Evolutionary conservation across 805 yeast species (phyloP).

Genomic region (Barnettozyma botsteinii): DNA sequence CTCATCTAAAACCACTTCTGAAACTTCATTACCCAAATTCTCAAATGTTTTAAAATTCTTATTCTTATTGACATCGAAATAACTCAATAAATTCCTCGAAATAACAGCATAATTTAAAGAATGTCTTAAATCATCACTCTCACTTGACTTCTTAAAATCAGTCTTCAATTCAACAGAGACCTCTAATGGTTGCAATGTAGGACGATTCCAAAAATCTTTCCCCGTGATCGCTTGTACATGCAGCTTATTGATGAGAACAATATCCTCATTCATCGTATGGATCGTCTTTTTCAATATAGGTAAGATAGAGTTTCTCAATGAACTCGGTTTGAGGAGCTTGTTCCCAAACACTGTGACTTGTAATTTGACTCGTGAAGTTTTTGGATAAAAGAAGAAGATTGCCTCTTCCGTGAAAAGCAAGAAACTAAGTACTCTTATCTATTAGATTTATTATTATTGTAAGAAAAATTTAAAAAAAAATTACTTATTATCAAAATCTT

Average conservation of each 20-base stretch:
- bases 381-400: too few species aligned
- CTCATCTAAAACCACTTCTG: conserved; percentile 38
- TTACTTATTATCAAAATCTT: too few species aligned
- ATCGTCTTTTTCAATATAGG: not conserved
- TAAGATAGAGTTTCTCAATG: not conserved
- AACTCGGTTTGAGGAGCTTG: not conserved
- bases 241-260: conserved; percentile 35
- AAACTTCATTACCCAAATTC: conserved; percentile 41
- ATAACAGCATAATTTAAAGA: conserved; percentile 88
- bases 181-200: conserved; percentile 58
- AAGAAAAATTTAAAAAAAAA: too few species aligned
- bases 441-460: too few species aligned
- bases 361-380: not conserved
- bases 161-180: conserved; percentile 59
- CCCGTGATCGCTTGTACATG: conserved; percentile 61
- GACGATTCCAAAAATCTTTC: conserved; percentile 68
- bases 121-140: conserved; percentile 70
- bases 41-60: conserved; percentile 31
- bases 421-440: too few species aligned
- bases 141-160: conserved; percentile 67
- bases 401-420: too few species aligned
- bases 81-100: conserved; percentile 54
- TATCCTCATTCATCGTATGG: conserved; percentile 11
- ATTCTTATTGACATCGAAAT: conserved; percentile 38
- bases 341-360: not conserved